Conservation (phyloP, 2,329 filamentous ascomycete species). For the Huntiella moniliformis region DNA sequence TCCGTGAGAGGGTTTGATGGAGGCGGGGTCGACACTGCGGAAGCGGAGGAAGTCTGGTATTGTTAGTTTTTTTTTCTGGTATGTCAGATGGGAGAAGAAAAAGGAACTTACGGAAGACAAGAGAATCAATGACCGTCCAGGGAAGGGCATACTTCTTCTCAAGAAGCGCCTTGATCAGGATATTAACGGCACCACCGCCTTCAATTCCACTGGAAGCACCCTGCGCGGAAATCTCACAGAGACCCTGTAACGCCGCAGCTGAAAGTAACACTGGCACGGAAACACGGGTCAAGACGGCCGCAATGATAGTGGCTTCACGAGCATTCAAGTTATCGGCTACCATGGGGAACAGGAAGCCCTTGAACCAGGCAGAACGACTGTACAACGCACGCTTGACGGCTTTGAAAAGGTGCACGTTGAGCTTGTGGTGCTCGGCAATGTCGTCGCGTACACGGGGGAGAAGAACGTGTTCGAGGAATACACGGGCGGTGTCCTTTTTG, state of each 20-base stretch:
- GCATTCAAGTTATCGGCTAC: slow-evolving; percentile 73
- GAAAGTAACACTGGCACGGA: slow-evolving; percentile 84
- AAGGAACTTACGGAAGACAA: slow-evolving; percentile 46
- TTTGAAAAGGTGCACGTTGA: slow-evolving; percentile 92
- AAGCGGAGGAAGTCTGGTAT: slow-evolving; percentile 68
- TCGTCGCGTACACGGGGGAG: slow-evolving; percentile 84
- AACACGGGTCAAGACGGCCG: slow-evolving; percentile 65
- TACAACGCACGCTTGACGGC: slow-evolving; percentile 81
- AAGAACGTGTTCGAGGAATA: slow-evolving; percentile 72
- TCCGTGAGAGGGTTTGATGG: slow-evolving; percentile 28
- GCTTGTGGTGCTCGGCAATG: slow-evolving; percentile 82
- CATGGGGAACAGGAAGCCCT: slow-evolving; percentile 83
- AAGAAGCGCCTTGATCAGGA: slow-evolving; percentile 80
- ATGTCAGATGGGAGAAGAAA: not conserved
- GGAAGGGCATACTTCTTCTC: slow-evolving; percentile 96
- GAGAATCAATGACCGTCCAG: slow-evolving; percentile 80
- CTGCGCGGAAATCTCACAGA: slow-evolving; percentile 87
- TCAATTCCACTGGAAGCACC: slow-evolving; percentile 70
- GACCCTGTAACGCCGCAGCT: slow-evolving; percentile 71
- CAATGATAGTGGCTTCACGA: slow-evolving; percentile 80
- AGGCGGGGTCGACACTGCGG: slow-evolving; percentile 45
- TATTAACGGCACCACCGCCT: slow-evolving; percentile 78
- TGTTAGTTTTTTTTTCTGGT: too few relatives aligned
- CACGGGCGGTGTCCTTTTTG: slow-evolving; percentile 60
- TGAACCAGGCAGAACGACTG: slow-evolving; percentile 92